Base-by-base conservation (phyloP, 306 rosid species). In the Cucurbita pepo region DNA sequence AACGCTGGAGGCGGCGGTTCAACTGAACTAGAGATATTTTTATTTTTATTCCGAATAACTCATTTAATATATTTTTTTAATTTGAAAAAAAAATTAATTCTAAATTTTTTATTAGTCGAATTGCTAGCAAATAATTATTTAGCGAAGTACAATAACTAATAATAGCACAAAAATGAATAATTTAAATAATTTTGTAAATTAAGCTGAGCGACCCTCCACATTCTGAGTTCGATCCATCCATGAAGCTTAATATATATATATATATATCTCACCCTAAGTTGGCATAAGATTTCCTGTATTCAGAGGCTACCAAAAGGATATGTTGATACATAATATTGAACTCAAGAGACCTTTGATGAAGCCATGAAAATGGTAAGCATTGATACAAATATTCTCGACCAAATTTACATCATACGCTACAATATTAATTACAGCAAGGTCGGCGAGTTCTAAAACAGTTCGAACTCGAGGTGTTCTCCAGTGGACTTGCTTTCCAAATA, bases 381-480 rank as follows among this genome's bases (percentile, higher is more conserved):
- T 10, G 21, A 53, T 16, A 53, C 50, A 34, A 14, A 56, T 55
- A 71, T 71, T 71, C 75, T 71, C 75, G 44, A 71, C 34, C 47
- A 72, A 48, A 53, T 72, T 40, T 72, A 72, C 76, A 72, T 72
- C 40, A 52, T 69, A 72, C 37, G 76, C 76, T 72, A 53, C 61
- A 41, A 36, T 72, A 54, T 72, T 72, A 72, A 18, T 72, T 72
- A 72, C 64, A 72, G 52, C 37, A 72, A 56, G 19, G 64, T 18
- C 37, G 51, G 22, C 18, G 41, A 56, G n/a, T 37, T 7, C 78
- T 71, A 88, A 73, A 88, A 88, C 86, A 88, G 83, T 79, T 86
- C 91, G 57, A 88, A 86, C 80, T 88, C 90, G 79, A 86, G 83
- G 56, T 82, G 90, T 54, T 79, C 81, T 59, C 85, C 94, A 3